A percentile compares a stretch with the other conserved stretches of the same genome.
These are phyloP conservation scores for Iris macrosiphon DNA, from an alignment of 106 monocot genomes.

Conservation along the genomic window DNA sequence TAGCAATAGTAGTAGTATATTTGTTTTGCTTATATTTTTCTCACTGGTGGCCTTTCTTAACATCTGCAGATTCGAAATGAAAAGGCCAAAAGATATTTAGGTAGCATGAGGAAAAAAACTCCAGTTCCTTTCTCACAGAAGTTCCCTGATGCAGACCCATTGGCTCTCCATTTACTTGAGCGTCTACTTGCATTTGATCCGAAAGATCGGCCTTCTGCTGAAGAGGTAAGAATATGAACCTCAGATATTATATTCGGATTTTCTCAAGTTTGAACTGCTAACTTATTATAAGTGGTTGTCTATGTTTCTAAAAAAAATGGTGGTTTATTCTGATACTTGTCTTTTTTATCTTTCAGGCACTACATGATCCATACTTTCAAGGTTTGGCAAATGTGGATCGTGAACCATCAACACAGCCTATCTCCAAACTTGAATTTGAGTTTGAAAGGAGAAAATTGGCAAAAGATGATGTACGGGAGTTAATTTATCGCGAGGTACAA, in stretches of 20 bases:
- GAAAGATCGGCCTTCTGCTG: slow-evolving; percentile 62
- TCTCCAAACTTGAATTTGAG: slow-evolving; percentile 76
- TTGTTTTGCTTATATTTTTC: no score
- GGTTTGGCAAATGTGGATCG: slow-evolving; percentile 52
- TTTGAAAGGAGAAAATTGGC: slow-evolving; percentile 74
- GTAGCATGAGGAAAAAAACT: slow-evolving; percentile 54
- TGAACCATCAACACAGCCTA: slow-evolving; percentile 72
- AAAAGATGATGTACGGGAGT: slow-evolving; percentile 71
- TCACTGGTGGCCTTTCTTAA: slow-evolving; percentile 1
- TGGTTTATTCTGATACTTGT: background rate
- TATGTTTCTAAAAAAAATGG: no score
- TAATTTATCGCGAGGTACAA: slow-evolving; percentile 71
- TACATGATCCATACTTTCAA: slow-evolving; percentile 60
- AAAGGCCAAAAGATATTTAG: slow-evolving; percentile 67
- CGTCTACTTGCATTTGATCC: slow-evolving; percentile 73
- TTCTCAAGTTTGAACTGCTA: background rate
- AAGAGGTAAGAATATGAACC: slow-evolving; percentile 43
- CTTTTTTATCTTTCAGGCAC: slow-evolving; percentile 36
- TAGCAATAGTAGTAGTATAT: no score
- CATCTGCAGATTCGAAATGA: slow-evolving; percentile 60
- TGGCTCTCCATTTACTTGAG: slow-evolving; percentile 57
- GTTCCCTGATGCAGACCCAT: slow-evolving; percentile 53
- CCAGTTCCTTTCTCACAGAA: slow-evolving; percentile 53
- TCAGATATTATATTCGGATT: background rate
- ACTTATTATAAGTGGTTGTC: background rate